Evolutionary conservation across 371 early-diverging fungal genomes (phyloP).

Genomic region (Saksenaea oblongispora): DNA sequence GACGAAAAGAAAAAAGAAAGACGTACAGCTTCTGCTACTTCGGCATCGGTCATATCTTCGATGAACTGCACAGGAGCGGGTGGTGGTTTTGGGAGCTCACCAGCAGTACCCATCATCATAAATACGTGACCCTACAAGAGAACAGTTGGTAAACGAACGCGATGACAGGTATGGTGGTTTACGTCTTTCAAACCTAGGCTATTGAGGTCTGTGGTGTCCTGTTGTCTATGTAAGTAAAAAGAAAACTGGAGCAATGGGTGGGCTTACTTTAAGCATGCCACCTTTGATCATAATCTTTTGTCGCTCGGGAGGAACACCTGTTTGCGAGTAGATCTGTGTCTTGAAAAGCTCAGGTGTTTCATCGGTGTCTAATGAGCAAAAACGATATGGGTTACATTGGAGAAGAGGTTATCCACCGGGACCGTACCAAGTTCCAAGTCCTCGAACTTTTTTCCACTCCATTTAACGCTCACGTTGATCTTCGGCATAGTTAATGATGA

Average conservation of each 20-base stretch:
- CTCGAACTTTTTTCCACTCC: conserved; percentile 89
- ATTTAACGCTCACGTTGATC: conserved; percentile 81
- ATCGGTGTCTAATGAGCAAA: conserved; percentile 70
- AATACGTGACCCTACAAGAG: conserved; percentile 58
- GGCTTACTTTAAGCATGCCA: conserved; percentile 84
- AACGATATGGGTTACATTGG: too few relatives aligned
- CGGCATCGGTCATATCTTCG: conserved; percentile 90
- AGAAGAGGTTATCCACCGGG: too few relatives aligned
- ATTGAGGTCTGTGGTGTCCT: conserved; percentile 78
- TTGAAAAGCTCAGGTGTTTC: conserved; percentile 86
- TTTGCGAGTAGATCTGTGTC: conserved; percentile 87
- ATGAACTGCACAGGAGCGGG: conserved; percentile 72
- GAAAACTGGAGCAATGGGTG: background rate
- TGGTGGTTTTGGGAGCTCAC: conserved; percentile 82
- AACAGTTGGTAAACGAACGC: background rate
- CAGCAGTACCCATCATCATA: conserved; percentile 96
- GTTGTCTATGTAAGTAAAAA: background rate
- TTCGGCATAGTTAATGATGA: conserved; percentile 35
- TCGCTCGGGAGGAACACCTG: conserved; percentile 91
- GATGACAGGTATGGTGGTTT: conserved; percentile 8
- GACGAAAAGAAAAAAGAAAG: background rate
- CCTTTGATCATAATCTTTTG: conserved; percentile 96
- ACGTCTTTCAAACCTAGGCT: conserved; percentile 69
- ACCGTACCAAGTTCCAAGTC: conserved; percentile 66
- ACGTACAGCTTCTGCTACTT: conserved; percentile 82